Conservation (phyloP, 345 rosid species). For the Barbarea vulgaris region DNA sequence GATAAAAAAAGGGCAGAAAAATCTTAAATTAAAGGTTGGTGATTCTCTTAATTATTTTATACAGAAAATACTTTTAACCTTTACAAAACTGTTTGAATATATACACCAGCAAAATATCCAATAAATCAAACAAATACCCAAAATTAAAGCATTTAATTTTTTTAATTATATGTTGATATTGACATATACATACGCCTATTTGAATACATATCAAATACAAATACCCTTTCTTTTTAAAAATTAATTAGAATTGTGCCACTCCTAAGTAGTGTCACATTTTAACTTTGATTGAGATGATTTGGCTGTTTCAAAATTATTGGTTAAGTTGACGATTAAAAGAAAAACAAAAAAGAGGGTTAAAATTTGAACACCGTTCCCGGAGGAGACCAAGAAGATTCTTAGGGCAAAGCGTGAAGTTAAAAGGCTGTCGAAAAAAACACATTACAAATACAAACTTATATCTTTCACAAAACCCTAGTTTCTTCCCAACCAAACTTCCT, state of each 20-base stretch:
- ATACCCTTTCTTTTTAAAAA: background rate
- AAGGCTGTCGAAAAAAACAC: constrained; percentile 40
- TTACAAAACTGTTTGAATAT: background rate
- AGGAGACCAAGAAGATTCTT: constrained; percentile 44
- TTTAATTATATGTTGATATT: no score
- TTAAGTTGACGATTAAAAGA: background rate
- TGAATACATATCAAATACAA: background rate
- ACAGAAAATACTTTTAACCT: no score
- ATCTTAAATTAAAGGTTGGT: background rate
- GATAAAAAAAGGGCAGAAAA: background rate
- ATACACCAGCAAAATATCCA: background rate
- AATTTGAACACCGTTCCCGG: constrained; percentile 42
- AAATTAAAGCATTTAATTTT: background rate
- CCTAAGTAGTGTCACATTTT: constrained; percentile 9
- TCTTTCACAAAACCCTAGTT: constrained; percentile 46
- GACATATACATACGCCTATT: background rate
- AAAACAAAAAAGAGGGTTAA: background rate
- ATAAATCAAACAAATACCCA: background rate
- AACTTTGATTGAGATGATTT: background rate
- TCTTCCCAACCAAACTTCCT: constrained; percentile 46
- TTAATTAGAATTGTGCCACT: background rate
- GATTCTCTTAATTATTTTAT: background rate
- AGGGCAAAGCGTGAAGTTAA: constrained; percentile 44
- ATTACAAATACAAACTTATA: constrained; percentile 33
- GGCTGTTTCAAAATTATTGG: background rate